These are phyloP conservation scores for Trifolium fragiferum DNA, from an alignment of 306 rosid genomes.

Conservation along the genomic window DNA sequence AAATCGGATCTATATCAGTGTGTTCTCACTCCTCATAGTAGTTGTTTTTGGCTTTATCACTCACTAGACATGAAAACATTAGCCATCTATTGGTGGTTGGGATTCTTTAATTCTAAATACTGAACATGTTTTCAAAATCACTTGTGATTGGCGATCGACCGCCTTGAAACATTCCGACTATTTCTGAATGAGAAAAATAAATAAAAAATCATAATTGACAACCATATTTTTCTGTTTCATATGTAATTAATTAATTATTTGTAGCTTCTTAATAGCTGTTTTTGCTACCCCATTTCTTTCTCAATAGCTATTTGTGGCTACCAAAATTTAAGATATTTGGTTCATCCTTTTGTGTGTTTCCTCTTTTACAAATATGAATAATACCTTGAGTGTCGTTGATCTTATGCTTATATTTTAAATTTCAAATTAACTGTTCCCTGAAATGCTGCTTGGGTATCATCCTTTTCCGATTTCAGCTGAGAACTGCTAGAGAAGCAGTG, in stretches of 20 bases:
- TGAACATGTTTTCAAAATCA: constrained; percentile 14
- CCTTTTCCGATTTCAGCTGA: constrained; percentile 59
- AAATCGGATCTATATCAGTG: not conserved
- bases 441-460: constrained; percentile 15
- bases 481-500: constrained; percentile 72
- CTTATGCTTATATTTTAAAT: constrained; percentile 30
- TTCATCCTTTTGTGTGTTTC: constrained; percentile 2
- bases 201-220: not conserved
- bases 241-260: no score
- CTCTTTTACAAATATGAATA: not conserved
- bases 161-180: constrained; percentile 24
- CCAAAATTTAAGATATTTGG: not conserved
- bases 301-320: not conserved
- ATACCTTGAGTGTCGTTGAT: not conserved
- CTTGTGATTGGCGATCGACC: constrained; percentile 6
- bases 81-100: constrained; percentile 10
- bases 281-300: not conserved
- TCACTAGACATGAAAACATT: constrained; percentile 5
- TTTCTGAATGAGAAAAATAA: not conserved
- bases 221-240: not conserved
- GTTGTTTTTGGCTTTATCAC: not conserved
- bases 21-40: not conserved
- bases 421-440: constrained; percentile 17
- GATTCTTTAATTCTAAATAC: constrained; percentile 16
- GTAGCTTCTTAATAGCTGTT: constrained; percentile 11